Evolutionary conservation across 345 rosid species (phyloP).

Genomic region (Rhizophora mangle): DNA sequence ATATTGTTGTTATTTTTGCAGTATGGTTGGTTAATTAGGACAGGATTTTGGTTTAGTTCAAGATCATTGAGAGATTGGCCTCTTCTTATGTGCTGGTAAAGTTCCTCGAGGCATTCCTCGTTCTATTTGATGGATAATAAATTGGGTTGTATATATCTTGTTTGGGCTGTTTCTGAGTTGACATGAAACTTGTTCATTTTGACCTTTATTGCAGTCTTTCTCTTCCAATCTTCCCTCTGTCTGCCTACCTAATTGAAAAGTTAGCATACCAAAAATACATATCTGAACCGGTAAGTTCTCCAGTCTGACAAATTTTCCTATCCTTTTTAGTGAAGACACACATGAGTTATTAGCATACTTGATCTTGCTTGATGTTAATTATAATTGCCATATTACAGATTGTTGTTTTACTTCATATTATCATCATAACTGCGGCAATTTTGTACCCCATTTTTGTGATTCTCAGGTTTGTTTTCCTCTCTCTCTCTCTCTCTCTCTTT

Average conservation of each 20-base stretch:
- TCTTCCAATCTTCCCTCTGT: slow-evolving; percentile 72
- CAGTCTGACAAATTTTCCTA: background rate
- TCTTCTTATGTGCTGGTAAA: slow-evolving; percentile 93
- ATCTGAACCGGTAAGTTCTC: slow-evolving; percentile 59
- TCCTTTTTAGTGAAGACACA: too few species aligned
- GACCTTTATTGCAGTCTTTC: slow-evolving; percentile 55
- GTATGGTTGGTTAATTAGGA: slow-evolving; percentile 90
- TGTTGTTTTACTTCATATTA: slow-evolving; percentile 54
- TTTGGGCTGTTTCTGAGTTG: background rate
- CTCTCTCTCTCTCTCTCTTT: background rate
- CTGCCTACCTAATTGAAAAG: slow-evolving; percentile 79
- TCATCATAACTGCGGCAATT: slow-evolving; percentile 62
- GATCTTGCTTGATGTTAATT: slow-evolving; percentile 15
- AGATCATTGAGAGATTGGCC: slow-evolving; percentile 95
- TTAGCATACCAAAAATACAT: slow-evolving; percentile 52
- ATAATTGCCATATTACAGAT: slow-evolving; percentile 44
- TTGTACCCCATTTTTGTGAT: slow-evolving; percentile 81
- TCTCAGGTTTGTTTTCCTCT: slow-evolving; percentile 51
- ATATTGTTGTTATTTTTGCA: slow-evolving; percentile 31
- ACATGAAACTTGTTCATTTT: background rate
- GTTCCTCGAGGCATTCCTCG: background rate
- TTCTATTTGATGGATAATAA: slow-evolving; percentile 5
- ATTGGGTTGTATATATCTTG: background rate
- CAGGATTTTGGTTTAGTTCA: slow-evolving; percentile 95
- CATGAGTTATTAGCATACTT: background rate